phyloP scores from a whole-genome alignment of 2,329 filamentous ascomycete genomes.

The Zymoseptoria crescenta region DNA sequence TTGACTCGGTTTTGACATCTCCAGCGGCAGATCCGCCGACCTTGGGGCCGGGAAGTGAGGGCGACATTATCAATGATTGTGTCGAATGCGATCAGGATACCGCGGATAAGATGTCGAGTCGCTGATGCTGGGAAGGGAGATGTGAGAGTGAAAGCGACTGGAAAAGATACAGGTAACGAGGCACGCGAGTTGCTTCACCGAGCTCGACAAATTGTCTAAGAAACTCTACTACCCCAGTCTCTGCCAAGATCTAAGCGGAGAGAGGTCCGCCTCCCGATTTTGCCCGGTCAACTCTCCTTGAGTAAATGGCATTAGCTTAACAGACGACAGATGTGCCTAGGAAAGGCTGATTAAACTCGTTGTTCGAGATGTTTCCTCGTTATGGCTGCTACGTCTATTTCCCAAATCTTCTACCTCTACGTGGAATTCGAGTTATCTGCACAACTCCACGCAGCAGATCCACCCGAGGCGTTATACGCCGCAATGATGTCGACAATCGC shows the following conservation, averaged over 20 bases:
- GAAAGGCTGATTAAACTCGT: background rate
- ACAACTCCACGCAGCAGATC: conserved; percentile 1
- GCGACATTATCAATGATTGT: background rate
- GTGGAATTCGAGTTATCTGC: conserved; percentile 5
- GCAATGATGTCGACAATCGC: conserved; percentile 36
- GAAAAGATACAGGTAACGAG: background rate
- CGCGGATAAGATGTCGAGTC: background rate
- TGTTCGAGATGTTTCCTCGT: background rate
- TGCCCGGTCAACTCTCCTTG: background rate
- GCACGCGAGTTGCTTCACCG: background rate
- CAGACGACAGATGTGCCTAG: background rate
- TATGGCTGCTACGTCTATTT: background rate
- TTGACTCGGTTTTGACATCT: conserved; percentile 75
- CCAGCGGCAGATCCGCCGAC: conserved; percentile 19
- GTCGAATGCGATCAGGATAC: background rate
- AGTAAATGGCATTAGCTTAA: no score
- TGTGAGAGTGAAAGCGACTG: background rate
- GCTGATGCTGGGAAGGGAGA: background rate
- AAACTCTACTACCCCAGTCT: conserved; percentile 1
- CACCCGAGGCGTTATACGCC: conserved; percentile 24
- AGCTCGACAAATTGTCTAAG: background rate
- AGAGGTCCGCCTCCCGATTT: background rate
- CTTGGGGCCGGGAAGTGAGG: background rate
- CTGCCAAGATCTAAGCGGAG: conserved; percentile 1
- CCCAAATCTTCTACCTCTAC: background rate